Evolutionary conservation across 2,329 filamentous ascomycete genomes (phyloP).

Genomic region (Coleophoma crateriformis): DNA sequence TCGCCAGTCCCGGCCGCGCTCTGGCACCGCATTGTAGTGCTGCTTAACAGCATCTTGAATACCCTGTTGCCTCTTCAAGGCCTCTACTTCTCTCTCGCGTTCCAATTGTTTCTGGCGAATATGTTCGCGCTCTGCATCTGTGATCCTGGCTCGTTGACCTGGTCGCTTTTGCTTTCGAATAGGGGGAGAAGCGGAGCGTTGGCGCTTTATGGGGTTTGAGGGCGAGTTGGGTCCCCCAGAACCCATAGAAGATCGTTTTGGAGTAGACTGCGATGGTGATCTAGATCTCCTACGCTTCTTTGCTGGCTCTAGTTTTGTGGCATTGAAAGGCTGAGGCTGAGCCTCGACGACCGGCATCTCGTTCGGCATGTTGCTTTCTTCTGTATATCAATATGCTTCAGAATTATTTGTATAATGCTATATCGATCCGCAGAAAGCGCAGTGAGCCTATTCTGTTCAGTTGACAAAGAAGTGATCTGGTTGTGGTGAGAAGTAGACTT

Average conservation of each 20-base stretch:
- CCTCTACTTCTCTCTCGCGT: slow-evolving; percentile 44
- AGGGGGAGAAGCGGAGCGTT: slow-evolving; percentile 12
- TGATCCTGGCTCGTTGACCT: slow-evolving; percentile 60
- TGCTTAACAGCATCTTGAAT: slow-evolving; percentile 83
- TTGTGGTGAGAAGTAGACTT: no score
- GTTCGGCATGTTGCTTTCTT: slow-evolving; percentile 25
- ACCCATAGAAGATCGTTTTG: slow-evolving; percentile 15
- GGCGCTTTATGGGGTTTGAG: slow-evolving; percentile 14
- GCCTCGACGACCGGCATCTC: slow-evolving; percentile 21
- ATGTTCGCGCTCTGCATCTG: slow-evolving; percentile 60
- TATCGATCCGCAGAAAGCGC: no score
- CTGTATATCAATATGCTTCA: no score
- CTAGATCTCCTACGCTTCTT: slow-evolving; percentile 34
- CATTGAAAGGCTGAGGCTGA: slow-evolving; percentile 34
- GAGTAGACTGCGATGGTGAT: slow-evolving; percentile 26
- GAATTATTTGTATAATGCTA: no score
- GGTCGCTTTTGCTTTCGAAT: slow-evolving; percentile 66
- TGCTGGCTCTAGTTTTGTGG: slow-evolving; percentile 33
- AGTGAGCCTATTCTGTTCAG: no score
- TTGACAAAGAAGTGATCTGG: no score
- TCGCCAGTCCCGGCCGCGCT: slow-evolving; percentile 90
- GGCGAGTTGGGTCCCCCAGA: slow-evolving; percentile 18
- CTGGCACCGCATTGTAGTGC: slow-evolving; percentile 94
- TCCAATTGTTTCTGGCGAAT: slow-evolving; percentile 55
- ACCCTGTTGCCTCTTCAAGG: slow-evolving; percentile 36